A percentile compares a stretch with the other conserved stretches of the same genome.
Evolutionary conservation across 225 moss, liverwort and hornwort genomes (phyloP).

Genomic region (Physcomitrellopsis africana): DNA sequence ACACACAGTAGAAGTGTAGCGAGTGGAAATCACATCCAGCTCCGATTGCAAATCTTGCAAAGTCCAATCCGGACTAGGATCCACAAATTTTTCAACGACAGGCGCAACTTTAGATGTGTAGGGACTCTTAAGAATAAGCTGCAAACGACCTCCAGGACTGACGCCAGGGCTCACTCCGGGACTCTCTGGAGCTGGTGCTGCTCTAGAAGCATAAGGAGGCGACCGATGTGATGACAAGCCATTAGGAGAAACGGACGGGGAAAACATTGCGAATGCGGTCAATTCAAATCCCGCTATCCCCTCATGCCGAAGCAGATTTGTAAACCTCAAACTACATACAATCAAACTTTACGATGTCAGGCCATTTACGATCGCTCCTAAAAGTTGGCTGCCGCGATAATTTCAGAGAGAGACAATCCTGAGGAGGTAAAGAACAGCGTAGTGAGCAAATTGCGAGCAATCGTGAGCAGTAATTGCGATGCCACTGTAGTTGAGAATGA

Average conservation of each 20-base stretch:
- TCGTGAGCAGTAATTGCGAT: too few species aligned
- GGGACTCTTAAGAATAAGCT: conserved; percentile 47
- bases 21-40: conserved; percentile 65
- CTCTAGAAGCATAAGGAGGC: conserved; percentile 46
- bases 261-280: conserved; percentile 34
- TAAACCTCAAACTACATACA: too few species aligned
- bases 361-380: too few species aligned
- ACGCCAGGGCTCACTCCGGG: conserved; percentile 15
- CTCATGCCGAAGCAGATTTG: too few species aligned
- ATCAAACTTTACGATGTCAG: too few species aligned
- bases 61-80: conserved; percentile 87
- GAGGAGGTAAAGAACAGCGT: too few species aligned
- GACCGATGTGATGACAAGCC: conserved; percentile 40
- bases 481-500: too few species aligned
- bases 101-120: conserved; percentile 40
- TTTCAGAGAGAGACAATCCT: too few species aligned
- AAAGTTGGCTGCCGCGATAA: too few species aligned
- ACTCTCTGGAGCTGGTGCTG: not conserved
- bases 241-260: conserved; percentile 26
- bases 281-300: too few species aligned
- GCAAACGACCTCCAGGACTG: conserved; percentile 43
- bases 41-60: conserved; percentile 72
- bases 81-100: conserved; percentile 53
- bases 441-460: too few species aligned
- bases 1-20: conserved; percentile 42